Evolutionary conservation across 83 land plant species (phyloP).

Genomic region (Larix sibirica): DNA sequence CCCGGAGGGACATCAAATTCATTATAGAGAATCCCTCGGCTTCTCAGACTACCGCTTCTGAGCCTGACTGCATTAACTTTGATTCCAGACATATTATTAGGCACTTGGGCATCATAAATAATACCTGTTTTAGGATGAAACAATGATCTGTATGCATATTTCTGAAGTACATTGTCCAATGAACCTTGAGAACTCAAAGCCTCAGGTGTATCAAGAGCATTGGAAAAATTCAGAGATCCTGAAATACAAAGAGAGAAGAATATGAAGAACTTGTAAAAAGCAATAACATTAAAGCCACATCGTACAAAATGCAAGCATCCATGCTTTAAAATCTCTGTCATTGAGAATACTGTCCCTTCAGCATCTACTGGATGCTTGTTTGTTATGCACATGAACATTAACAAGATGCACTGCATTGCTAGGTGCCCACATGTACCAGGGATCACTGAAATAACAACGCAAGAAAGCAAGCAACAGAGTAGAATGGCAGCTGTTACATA

Average conservation of each 20-base stretch:
- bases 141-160: constrained; percentile 5
- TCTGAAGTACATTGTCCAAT: neutral
- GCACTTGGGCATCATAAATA: neutral
- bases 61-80: constrained; percentile 22
- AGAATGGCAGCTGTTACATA: no score
- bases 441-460: no score
- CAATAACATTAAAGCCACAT: neutral
- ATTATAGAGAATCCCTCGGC: constrained; percentile 28
- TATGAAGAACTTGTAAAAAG: neutral
- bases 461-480: no score
- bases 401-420: no score
- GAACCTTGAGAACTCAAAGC: neutral
- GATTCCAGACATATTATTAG: neutral
- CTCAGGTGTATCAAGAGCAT: neutral
- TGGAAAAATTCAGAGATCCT: neutral
- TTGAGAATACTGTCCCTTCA: no score
- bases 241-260: neutral
- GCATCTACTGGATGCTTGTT: no score
- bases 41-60: constrained; percentile 31
- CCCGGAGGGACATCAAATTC: constrained; percentile 36
- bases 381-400: no score
- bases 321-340: neutral
- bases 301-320: constrained; percentile 3
- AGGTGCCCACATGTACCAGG: no score
- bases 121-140: neutral